A percentile compares a stretch with the other conserved stretches of the same genome.
phyloP scores from a whole-genome alignment of 495 filamentous ascomycete genomes.

The Gamarada debralockiae region DNA sequence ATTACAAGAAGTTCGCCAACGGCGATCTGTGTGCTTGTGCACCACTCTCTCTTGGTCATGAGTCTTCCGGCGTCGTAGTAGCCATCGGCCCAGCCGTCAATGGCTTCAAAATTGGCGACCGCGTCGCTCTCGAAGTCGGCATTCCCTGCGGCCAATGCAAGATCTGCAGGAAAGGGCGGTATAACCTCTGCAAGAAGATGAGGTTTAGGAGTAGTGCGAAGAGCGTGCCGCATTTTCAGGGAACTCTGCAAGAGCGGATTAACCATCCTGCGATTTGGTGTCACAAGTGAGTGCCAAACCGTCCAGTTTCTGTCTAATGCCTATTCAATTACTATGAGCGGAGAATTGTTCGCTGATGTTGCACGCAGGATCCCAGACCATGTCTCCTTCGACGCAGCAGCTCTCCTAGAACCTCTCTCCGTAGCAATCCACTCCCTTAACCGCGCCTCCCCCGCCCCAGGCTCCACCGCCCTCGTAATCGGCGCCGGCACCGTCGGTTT shows the following conservation, averaged over 20 bases:
- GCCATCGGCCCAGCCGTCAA: conserved; percentile 54
- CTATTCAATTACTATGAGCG: not conserved
- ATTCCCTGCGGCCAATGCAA: conserved; percentile 73
- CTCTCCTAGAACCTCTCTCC: conserved; percentile 79
- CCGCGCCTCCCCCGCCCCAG: conserved; percentile 45
- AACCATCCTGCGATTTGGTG: conserved; percentile 83
- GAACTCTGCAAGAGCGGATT: conserved; percentile 84
- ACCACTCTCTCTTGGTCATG: conserved; percentile 75
- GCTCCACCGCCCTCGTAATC: conserved; percentile 69
- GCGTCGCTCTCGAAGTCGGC: conserved; percentile 86
- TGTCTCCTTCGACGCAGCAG: conserved; percentile 71
- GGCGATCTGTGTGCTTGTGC: conserved; percentile 72
- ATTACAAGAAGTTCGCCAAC: conserved; percentile 82
- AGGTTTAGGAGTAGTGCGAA: conserved; percentile 83
- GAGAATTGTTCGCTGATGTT: conserved; percentile 18
- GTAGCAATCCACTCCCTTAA: conserved; percentile 83
- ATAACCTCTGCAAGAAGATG: conserved; percentile 86
- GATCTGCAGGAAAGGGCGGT: conserved; percentile 71
- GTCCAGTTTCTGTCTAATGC: not conserved
- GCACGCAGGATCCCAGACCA: conserved; percentile 57
- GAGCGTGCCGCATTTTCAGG: conserved; percentile 78
- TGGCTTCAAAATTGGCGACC: conserved; percentile 61
- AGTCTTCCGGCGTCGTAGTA: conserved; percentile 69
- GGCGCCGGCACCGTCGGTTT: conserved; percentile 86
- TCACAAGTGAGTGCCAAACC: conserved; percentile 49